Base-by-base conservation (phyloP, 345 rosid species). In the Turnera subulata region DNA sequence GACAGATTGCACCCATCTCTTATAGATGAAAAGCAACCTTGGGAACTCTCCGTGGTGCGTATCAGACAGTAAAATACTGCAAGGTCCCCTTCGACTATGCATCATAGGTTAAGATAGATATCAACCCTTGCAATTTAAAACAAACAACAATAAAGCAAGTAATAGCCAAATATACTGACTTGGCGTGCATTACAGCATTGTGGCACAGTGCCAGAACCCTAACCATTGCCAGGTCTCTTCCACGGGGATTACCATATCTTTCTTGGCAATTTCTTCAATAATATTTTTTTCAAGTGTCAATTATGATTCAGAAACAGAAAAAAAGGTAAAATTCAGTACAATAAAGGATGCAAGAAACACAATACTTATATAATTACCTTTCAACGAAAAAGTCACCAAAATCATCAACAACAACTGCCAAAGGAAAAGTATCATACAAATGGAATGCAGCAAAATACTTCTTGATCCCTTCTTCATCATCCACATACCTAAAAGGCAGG, bases 361-460 rank as follows among this genome's bases (percentile, higher is more conserved):
- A 13, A 42, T 42, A 8, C n/a, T 16, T n/a, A n/a, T n/a, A 42
- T 8, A 1, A 13, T 21, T 59, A 86, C 96, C 86, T 80, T 52
- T 83, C 83, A 45, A 64, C 37, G 22, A 92, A 86, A 70, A 78
- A 72, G 56, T 89, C 86, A 32, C 87, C 89, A 61, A 86, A 89
- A 66, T 89, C 95, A 70, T 92, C 98, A 33, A 89, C 57, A 13
- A 92, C 18, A 26, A 92, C 81, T 0, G 91, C 81, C 42, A 47
- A 51, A 1, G 96, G 98, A 56, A 68, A 60, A 29, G 68, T 42
- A 42, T 69, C 61, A 40, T 74, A 78, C 55, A 89, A 76, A 83
- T 86, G 95, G 81, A 92, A 92, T 44, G 95, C 95, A 60, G 96
- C 85, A 46, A 92, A 83, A 76, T 81, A 89, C 53, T 82, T 86